A percentile compares a stretch with the other conserved stretches of the same genome.
Conservation (phyloP, 257 asterid genomes). For the Verbena officinalis region DNA sequence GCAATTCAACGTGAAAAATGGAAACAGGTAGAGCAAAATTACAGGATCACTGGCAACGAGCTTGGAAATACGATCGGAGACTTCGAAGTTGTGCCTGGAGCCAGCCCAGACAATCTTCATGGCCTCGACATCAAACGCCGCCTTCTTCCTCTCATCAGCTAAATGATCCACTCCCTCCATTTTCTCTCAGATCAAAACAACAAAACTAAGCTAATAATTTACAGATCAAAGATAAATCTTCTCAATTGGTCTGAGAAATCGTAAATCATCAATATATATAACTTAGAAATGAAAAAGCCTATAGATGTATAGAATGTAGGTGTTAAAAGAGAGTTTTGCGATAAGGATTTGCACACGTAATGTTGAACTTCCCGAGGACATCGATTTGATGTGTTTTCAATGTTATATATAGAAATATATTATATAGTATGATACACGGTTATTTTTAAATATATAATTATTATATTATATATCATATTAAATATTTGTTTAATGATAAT, state of each 20-base stretch:
- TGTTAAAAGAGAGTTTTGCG: background rate
- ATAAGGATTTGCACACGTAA: conserved; percentile 13
- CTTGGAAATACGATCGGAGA: conserved; percentile 91
- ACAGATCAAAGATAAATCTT: conserved; percentile 7
- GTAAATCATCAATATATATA: background rate
- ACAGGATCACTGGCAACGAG: conserved; percentile 96
- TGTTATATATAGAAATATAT: background rate
- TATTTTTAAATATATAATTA: too few species aligned
- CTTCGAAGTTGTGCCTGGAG: conserved; percentile 61
- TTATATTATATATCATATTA: too few species aligned
- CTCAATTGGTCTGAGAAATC: conserved; percentile 9
- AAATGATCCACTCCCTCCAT: conserved; percentile 77
- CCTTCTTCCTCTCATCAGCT: conserved; percentile 82
- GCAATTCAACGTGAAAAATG: background rate
- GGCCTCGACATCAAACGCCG: conserved; percentile 78
- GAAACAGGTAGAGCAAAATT: conserved; percentile 3
- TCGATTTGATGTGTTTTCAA: background rate
- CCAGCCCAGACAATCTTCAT: conserved; percentile 99
- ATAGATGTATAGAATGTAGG: background rate
- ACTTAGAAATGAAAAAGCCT: background rate
- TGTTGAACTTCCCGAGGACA: background rate
- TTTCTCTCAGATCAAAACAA: conserved; percentile 26
- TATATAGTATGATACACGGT: too few species aligned
- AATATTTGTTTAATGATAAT: too few species aligned
- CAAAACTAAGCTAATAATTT: background rate